Evolutionary conservation across 108 stramenopile species (phyloP), one percentile per base, ranked within the genome.

Genomic region (Pseudonitzschia delicatissima): DNA sequence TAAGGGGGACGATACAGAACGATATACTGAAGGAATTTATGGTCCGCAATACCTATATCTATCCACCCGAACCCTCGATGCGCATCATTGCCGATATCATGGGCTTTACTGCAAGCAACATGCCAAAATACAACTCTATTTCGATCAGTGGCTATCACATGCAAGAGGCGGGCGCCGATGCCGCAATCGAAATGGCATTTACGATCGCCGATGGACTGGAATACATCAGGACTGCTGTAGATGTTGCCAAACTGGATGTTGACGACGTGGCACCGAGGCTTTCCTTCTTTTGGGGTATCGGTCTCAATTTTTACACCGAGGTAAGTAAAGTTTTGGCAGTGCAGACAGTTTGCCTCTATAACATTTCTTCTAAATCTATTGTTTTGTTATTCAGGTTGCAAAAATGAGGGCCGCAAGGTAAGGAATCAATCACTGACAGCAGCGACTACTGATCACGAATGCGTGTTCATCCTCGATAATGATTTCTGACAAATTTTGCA

Each of bases 1-100:
- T 99, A 3, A 62, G 84, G 20, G 98, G 98, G 8, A 99, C 98
- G 0, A 96, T 99, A 67, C 98, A 99, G 69, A 99, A 99, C 78
- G 98, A 99, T 66, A 96, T 99, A 65, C 81, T 99, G 58, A 99
- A 99, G 80, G 98, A 99, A 80, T 96, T 92, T 76, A 92, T 94
- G 92, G 92, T 97, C 33, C 87, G 93, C 17, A 98, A 98, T 69
- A 98, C 98, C 21, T 98, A 92, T 81, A 98, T 97, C 55, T 97
- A 98, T 69, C 96, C 96, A 29, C 97, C 97, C 3, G 71, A 73
- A 57, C 93, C 94, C 28, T 87, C 85, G 15, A 92, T 97, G 78
- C 81, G 96, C 26, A 78, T 96, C 59, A 81, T 97, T 18, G 82
- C 82, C 9, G 95, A 98, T 80, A 96, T 98, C 45, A 96, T 98